Conservation (phyloP, 2,329 filamentous ascomycete genomes). For the Ceratocystis ficicola region DNA sequence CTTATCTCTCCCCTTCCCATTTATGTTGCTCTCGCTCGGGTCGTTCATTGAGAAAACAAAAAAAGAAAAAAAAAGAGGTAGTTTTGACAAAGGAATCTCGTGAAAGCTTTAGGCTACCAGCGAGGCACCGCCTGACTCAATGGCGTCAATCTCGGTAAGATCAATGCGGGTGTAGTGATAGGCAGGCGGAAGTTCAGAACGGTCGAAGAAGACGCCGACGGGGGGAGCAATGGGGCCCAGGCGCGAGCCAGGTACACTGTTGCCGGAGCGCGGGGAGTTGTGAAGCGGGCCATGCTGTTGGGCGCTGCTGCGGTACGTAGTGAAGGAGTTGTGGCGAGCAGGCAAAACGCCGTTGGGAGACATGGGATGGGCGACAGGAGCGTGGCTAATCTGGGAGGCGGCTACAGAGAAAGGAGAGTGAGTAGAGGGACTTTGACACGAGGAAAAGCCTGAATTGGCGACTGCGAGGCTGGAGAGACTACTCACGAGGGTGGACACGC, state of each 20-base stretch:
- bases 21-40: neutral
- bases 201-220: slow-evolving; percentile 72
- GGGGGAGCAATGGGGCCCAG: slow-evolving; percentile 61
- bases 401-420: slow-evolving; percentile 37
- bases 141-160: slow-evolving; percentile 79
- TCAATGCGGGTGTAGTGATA: slow-evolving; percentile 68
- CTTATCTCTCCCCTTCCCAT: neutral
- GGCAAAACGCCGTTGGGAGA: slow-evolving; percentile 55
- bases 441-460: neutral
- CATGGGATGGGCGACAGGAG: slow-evolving; percentile 60
- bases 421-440: neutral
- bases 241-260: slow-evolving; percentile 52
- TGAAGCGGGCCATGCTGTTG: slow-evolving; percentile 66
- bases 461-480: neutral
- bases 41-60: neutral
- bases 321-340: slow-evolving; percentile 51
- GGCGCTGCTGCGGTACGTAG: slow-evolving; percentile 63
- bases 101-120: slow-evolving; percentile 25
- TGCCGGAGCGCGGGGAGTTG: slow-evolving; percentile 43
- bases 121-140: slow-evolving; percentile 81
- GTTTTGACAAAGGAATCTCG: neutral
- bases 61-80: neutral
- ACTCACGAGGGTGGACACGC: slow-evolving; percentile 46
- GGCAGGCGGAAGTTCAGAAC: slow-evolving; percentile 70
- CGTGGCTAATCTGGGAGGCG: slow-evolving; percentile 50